phyloP scores from a whole-genome alignment of 2,329 filamentous ascomycete species.

The Aspergillus unguis region DNA sequence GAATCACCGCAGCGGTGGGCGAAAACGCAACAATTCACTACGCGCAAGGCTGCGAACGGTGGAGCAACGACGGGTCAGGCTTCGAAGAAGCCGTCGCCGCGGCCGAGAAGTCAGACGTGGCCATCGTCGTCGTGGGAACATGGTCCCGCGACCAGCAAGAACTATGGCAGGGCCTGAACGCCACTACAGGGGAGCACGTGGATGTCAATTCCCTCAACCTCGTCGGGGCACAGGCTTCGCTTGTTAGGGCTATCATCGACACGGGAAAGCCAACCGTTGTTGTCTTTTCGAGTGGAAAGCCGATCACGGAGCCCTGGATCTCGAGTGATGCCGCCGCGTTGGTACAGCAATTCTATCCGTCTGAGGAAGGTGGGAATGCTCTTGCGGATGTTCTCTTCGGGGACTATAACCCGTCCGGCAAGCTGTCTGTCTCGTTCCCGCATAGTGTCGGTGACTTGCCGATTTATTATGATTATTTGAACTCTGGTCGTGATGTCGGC shows the following conservation, averaged over 20 bases:
- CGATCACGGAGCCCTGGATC: conserved; percentile 71
- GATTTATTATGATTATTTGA: conserved; percentile 69
- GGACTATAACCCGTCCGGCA: conserved; percentile 63
- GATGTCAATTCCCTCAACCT: conserved; percentile 63
- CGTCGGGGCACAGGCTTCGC: conserved; percentile 65
- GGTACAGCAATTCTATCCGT: conserved; percentile 72
- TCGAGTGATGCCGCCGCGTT: conserved; percentile 62
- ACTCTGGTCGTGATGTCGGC: conserved; percentile 57
- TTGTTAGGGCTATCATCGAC: conserved; percentile 64
- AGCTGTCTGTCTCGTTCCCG: conserved; percentile 65
- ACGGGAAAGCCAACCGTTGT: conserved; percentile 67
- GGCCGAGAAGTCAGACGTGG: conserved; percentile 65
- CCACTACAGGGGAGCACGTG: conserved; percentile 72
- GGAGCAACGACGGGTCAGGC: conserved; percentile 67
- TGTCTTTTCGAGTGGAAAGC: conserved; percentile 67
- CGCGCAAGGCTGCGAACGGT: conserved; percentile 67
- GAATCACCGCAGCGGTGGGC: conserved; percentile 59
- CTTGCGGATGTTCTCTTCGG: conserved; percentile 66
- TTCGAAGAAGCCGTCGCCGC: conserved; percentile 65
- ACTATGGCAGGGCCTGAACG: conserved; percentile 68
- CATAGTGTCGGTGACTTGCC: conserved; percentile 64
- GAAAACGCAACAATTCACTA: conserved; percentile 60
- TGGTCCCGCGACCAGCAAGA: conserved; percentile 71
- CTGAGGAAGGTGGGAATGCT: conserved; percentile 64
- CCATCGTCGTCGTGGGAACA: conserved; percentile 70